A percentile compares a stretch with the other conserved stretches of the same genome.
Conservation (phyloP, 163 green algal genomes). For the Scenedesmus sp. region DNA sequence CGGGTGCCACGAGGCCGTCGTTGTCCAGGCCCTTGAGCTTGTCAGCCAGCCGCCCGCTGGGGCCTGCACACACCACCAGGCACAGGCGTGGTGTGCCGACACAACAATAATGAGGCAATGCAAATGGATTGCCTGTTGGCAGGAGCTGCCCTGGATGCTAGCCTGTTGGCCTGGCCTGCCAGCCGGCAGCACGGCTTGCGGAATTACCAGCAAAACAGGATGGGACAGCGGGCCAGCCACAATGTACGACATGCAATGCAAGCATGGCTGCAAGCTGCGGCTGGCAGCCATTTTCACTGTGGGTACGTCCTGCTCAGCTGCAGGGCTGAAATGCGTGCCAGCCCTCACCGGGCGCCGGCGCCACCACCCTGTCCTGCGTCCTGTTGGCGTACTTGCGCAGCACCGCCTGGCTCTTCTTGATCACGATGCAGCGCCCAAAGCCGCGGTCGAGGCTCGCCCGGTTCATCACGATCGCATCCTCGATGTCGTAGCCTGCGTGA, state of each 20-base stretch:
- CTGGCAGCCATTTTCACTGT: too few species aligned
- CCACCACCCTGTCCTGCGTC: conserved; percentile 91
- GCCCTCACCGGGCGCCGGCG: conserved; percentile 57
- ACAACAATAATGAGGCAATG: not conserved
- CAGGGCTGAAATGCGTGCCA: too few species aligned
- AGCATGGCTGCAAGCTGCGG: too few species aligned
- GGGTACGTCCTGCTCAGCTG: too few species aligned
- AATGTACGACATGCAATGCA: too few species aligned
- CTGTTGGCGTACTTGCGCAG: conserved; percentile 96
- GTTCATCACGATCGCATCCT: conserved; percentile 99
- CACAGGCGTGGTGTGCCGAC: not conserved
- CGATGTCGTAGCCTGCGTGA: conserved; percentile 94
- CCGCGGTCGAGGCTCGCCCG: conserved; percentile 94
- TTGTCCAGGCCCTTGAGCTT: conserved; percentile 74
- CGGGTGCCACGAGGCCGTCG: conserved; percentile 90
- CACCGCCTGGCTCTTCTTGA: conserved; percentile 85
- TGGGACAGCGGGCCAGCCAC: too few species aligned
- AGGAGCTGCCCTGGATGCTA: too few species aligned
- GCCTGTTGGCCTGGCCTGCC: too few species aligned
- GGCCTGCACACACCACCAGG: not conserved
- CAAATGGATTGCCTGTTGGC: not conserved
- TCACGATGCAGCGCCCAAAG: conserved; percentile 98
- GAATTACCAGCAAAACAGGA: too few species aligned
- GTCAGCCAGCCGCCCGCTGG: not conserved
- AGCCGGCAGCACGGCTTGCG: too few species aligned